Conservation (phyloP, 768 basidiomycete genomes). For the Floccularia luteovirens region DNA sequence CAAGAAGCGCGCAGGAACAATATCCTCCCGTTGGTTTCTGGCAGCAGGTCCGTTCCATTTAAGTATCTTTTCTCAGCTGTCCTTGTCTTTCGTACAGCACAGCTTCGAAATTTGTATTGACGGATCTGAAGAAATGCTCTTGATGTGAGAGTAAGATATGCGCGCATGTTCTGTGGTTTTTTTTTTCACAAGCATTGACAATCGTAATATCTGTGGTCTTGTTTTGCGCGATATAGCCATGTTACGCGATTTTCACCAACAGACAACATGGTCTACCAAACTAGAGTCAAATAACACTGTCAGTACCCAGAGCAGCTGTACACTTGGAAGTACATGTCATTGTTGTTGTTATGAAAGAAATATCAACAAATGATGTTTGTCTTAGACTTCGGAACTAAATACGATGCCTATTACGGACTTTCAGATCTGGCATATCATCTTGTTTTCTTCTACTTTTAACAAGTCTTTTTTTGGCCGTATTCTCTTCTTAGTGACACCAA, state of each 20-base stretch:
- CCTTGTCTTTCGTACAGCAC: not conserved
- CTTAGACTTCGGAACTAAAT: no score
- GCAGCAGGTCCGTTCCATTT: not conserved
- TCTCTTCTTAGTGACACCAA: no score
- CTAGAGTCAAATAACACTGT: not conserved
- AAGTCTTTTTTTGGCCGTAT: no score
- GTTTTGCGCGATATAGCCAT: no score
- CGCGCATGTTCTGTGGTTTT: not conserved
- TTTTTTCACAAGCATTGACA: not conserved
- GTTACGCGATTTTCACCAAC: not conserved
- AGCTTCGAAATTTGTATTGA: not conserved
- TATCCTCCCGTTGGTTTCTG: not conserved
- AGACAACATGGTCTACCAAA: not conserved
- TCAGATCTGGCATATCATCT: no score
- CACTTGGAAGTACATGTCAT: slow-evolving; percentile 6
- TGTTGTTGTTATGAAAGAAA: slow-evolving; percentile 10
- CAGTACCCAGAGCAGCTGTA: slow-evolving; percentile 1
- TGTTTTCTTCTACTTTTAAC: no score
- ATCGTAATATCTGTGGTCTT: no score
- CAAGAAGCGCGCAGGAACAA: not conserved
- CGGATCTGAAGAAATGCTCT: not conserved
- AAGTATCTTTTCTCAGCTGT: not conserved
- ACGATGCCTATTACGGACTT: no score
- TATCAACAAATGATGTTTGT: no score
- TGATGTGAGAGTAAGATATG: not conserved